Base-by-base conservation (phyloP, 148 eudicot genomes). In the Hydrangea macrophylla region DNA sequence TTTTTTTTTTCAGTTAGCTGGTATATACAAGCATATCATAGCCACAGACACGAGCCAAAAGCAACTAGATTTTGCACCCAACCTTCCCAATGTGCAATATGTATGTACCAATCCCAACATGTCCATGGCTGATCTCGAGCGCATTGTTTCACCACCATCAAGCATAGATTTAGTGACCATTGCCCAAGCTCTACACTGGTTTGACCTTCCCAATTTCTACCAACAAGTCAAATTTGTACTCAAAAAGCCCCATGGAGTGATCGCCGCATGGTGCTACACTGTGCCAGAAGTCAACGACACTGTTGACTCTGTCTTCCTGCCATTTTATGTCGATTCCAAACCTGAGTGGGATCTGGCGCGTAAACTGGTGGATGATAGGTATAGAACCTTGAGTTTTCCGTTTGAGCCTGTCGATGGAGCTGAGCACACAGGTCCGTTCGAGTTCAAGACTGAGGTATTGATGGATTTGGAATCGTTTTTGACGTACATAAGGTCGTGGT, bases 181-280 rank as follows among this genome's bases (percentile, higher is more conserved):
- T 30, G 98, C 89, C 32, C 93, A 87, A 81, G 96, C 96, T 40
- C 48, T 89, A 58, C 98, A 92, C 60, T 92, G 96, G 97, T 87
- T 92, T 20, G 86, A 87, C 69, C 86, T 80, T 9, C 84, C 88
- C 17, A 76, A 62, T 2, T 87, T 92, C 76, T 87, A 83, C 74
- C 66, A 85, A 15, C 78, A 71, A 33, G 92, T 84, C 13, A 87
- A 82, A 15, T 56, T 64, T 68, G 76, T 83, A 7, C 80, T 92
- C n/a, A 92, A 89, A 48, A 87, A 85, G 69, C 98, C 96, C 39
- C 44, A 82, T 23, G 98, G 96, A 2, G 81, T 89, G 24, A 75
- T 89, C 0, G 96, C 98, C 0, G 93, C 91, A 27, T 92, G 98
- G 98, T 89, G 96, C 70, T 92, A 92, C 90, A 92, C 86, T 4